Evolutionary conservation across 257 asterid genomes (phyloP).

Genomic region (Jasminum sambac): DNA sequence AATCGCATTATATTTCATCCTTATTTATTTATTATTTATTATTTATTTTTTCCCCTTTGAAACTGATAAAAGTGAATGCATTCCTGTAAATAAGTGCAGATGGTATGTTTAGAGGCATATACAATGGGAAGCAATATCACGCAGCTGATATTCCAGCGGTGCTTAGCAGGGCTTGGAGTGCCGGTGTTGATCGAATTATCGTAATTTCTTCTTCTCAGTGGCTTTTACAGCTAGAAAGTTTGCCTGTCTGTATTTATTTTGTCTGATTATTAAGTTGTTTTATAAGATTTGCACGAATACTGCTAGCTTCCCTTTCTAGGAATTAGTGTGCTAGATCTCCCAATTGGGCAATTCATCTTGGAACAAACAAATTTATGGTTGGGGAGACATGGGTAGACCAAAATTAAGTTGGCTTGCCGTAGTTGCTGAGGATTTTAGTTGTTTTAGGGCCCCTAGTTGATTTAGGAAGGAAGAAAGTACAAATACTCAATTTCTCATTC

Average conservation of each 20-base stretch:
- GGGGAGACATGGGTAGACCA: background rate
- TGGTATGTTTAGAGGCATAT: conserved; percentile 88
- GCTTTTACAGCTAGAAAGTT: background rate
- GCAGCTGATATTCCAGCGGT: conserved; percentile 79
- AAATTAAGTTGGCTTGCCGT: background rate
- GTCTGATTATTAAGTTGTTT: background rate
- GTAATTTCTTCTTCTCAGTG: conserved; percentile 36
- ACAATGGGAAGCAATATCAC: conserved; percentile 89
- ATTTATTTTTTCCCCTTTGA: background rate
- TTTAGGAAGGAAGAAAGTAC: background rate
- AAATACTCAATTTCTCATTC: too few species aligned
- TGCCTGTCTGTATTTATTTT: background rate
- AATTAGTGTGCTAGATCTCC: background rate
- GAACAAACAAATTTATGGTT: background rate
- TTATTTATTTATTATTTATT: background rate
- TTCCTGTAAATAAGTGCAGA: conserved; percentile 41
- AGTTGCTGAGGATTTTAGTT: background rate
- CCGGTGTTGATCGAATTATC: conserved; percentile 89
- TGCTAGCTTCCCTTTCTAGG: background rate
- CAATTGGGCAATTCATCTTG: background rate
- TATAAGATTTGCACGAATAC: background rate
- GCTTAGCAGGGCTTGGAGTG: conserved; percentile 88
- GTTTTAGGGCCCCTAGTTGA: background rate
- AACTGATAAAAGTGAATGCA: background rate
- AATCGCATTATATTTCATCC: conserved; percentile 6